Conservation (phyloP, 2,329 filamentous ascomycete genomes). For the Colletotrichum sp. region DNA sequence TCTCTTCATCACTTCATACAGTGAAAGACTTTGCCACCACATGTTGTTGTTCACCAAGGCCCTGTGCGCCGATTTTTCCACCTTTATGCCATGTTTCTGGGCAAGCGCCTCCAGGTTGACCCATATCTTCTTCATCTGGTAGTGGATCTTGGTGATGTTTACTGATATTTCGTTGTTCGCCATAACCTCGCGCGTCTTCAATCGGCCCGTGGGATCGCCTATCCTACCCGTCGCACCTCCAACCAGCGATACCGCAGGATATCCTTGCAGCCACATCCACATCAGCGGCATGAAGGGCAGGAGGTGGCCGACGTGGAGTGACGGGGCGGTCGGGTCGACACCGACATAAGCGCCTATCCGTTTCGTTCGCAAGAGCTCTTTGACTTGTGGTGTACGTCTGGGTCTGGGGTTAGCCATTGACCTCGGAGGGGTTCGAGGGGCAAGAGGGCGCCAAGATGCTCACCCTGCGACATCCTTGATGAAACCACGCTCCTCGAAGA, state of each 20-base stretch:
- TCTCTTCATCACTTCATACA: conserved; percentile 76
- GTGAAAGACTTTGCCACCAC: conserved; percentile 77
- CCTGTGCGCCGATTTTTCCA: conserved; percentile 68
- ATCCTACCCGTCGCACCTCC: conserved; percentile 79
- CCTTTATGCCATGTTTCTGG: conserved; percentile 66
- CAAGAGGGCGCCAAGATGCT: conserved; percentile 6
- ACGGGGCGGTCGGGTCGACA: conserved; percentile 80
- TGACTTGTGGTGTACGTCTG: conserved; percentile 57
- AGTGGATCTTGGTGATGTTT: conserved; percentile 72
- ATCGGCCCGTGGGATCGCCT: conserved; percentile 77
- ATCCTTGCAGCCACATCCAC: conserved; percentile 82
- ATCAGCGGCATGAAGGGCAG: conserved; percentile 83
- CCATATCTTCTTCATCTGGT: conserved; percentile 76
- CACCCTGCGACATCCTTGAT: conserved; percentile 79
- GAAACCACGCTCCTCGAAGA: conserved; percentile 74
- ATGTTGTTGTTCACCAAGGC: conserved; percentile 79
- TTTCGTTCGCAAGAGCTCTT: conserved; percentile 66
- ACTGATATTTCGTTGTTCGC: conserved; percentile 56
- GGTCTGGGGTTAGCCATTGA: conserved; percentile 1
- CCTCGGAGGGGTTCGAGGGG: not conserved
- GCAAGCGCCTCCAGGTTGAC: conserved; percentile 71
- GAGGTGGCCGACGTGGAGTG: conserved; percentile 80
- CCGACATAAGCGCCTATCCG: conserved; percentile 79
- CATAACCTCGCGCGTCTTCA: conserved; percentile 63
- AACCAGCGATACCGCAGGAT: conserved; percentile 68